A percentile compares a stretch with the other conserved stretches of the same genome.
These are phyloP conservation scores for Xylaria hypoxylon DNA, from an alignment of 2,329 filamentous ascomycete genomes.

Conservation along the genomic window DNA sequence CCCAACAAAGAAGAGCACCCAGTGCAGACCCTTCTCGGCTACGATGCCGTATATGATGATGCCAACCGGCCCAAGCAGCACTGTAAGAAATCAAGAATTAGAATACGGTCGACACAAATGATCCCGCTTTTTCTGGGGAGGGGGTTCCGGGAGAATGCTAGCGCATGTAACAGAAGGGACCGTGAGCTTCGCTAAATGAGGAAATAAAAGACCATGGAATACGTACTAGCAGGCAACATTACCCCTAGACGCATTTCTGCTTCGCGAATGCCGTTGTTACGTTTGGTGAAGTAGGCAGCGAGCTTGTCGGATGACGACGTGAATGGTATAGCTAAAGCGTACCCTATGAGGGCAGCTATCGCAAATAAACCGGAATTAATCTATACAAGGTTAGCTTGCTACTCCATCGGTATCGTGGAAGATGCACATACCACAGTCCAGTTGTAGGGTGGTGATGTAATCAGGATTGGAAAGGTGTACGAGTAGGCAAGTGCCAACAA, in stretches of 20 bases:
- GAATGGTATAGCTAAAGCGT: constrained; percentile 54
- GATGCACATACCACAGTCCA: constrained; percentile 54
- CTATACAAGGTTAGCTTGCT: constrained; percentile 35
- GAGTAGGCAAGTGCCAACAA: constrained; percentile 60
- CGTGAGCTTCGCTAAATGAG: neutral
- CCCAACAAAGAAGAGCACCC: constrained; percentile 61
- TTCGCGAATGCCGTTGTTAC: constrained; percentile 57
- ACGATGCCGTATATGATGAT: constrained; percentile 53
- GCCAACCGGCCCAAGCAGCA: constrained; percentile 52
- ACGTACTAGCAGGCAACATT: constrained; percentile 49
- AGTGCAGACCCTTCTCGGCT: constrained; percentile 56
- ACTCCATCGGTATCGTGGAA: constrained; percentile 1
- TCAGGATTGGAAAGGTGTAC: constrained; percentile 60
- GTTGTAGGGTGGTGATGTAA: constrained; percentile 57
- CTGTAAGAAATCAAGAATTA: constrained; percentile 21
- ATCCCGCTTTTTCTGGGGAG: constrained; percentile 2
- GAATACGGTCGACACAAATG: neutral
- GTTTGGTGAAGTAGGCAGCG: constrained; percentile 54
- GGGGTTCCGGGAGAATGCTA: constrained; percentile 3
- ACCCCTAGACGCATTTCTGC: constrained; percentile 58
- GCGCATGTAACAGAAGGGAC: neutral
- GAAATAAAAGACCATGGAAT: neutral
- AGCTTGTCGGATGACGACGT: constrained; percentile 54
- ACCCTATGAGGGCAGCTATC: constrained; percentile 54
- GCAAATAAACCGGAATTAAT: constrained; percentile 50